Base-by-base conservation (phyloP, 352 stramenopile genomes). In the Globisporangium yorkense region DNA sequence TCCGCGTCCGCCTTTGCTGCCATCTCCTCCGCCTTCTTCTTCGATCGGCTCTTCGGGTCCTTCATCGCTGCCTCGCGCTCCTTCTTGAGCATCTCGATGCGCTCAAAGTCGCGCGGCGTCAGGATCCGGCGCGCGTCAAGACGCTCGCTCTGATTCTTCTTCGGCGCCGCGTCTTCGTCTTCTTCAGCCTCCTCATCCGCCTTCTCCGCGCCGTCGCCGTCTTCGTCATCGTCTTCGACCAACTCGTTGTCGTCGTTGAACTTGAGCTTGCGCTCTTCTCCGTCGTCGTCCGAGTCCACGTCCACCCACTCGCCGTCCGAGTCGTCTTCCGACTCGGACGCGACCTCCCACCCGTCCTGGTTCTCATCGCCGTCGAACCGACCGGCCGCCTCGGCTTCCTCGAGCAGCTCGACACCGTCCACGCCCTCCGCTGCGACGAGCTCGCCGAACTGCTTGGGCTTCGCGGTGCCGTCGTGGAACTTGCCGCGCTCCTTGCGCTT, bases 401-500 rank as follows among this genome's bases (percentile, higher is more conserved):
- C 80, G 18, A 99, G 76, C 46, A 99, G 73, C 52, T 99, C 96
- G 5, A 94, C 96, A 45, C 97, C 97, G 46, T 98, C 96, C 1
- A 99, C 96, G 45, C 94, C 94, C 53, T 96, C 82, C 2, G 81
- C 78, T 2, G 96, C 92, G 24, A 96, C 87, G 16, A 93, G 67
- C 61, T 98, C 95, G 64, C 97, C 87, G 55, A 96, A 97, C 39
- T 81, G 82, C 55, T 88, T 94, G 40, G 96, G 91, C 43, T 96
- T 85, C 13, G 85, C 89, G 3, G 80, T 65, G 47, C 82, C 75
- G 44, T 90, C 71, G 66, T 94, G 89, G 65, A 92, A 90, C 56
- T 98, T 96, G 53, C 97, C 97, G 46, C 97, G 85, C 70, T 99
- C 82, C 71, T 98, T 98, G 45, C 91, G 92, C 75, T 98, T 92